Conservation (phyloP, 257 asterid species). For the Solanum verrucosum region DNA sequence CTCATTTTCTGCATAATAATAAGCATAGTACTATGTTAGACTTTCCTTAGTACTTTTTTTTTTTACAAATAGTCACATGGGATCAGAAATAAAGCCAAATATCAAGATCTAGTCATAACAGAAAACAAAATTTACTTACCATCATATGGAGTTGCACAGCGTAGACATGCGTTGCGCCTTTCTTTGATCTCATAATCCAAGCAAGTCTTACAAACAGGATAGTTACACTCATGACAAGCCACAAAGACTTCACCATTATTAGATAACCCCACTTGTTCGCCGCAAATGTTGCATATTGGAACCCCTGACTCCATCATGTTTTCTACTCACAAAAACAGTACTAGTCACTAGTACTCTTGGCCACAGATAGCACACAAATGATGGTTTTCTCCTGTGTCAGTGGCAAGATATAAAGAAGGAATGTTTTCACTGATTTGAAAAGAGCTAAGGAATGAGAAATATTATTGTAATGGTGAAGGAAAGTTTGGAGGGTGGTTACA, state of each 20-base stretch:
- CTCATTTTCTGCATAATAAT: slow-evolving; percentile 9
- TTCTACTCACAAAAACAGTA: neutral
- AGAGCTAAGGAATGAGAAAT: slow-evolving; percentile 10
- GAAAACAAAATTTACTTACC: slow-evolving; percentile 22
- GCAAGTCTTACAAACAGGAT: slow-evolving; percentile 66
- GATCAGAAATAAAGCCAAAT: neutral
- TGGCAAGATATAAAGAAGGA: slow-evolving; percentile 4
- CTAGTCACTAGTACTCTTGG: neutral
- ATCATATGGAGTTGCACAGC: slow-evolving; percentile 52
- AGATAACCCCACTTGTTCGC: slow-evolving; percentile 50
- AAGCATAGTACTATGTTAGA: neutral
- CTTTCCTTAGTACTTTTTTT: neutral
- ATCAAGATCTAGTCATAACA: neutral
- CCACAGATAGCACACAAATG: neutral
- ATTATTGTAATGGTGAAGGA: slow-evolving; percentile 16
- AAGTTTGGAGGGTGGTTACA: slow-evolving; percentile 18
- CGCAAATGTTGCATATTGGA: slow-evolving; percentile 74
- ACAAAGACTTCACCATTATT: slow-evolving; percentile 54
- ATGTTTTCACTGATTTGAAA: neutral
- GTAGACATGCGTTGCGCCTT: slow-evolving; percentile 55
- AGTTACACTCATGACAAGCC: slow-evolving; percentile 71
- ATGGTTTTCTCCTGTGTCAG: slow-evolving; percentile 1
- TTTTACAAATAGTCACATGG: neutral
- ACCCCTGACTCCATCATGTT: slow-evolving; percentile 81
- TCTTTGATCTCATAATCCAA: slow-evolving; percentile 64